Conservation (phyloP, 164 flowering plant genomes). For the Vitis labrusca region DNA sequence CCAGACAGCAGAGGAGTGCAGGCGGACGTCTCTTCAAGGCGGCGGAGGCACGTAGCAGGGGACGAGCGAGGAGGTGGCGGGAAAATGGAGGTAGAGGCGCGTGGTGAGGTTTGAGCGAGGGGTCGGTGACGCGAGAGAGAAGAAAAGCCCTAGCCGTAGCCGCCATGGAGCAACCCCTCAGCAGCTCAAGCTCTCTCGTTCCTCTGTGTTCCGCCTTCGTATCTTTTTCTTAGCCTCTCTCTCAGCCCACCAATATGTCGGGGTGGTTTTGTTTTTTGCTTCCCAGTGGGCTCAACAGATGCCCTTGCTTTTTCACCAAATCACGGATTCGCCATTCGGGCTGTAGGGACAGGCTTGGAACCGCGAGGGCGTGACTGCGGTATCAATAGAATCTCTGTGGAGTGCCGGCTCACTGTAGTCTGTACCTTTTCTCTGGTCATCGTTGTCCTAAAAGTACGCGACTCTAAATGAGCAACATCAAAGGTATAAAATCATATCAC, state of each 20-base stretch:
- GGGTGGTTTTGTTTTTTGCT: background rate
- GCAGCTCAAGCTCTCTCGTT: conserved; percentile 5
- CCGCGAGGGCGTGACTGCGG: too few species aligned
- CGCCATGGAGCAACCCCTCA: conserved; percentile 22
- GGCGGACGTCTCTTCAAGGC: background rate
- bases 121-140: conserved; percentile 32
- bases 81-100: conserved; percentile 14
- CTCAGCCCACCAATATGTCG: conserved; percentile 1
- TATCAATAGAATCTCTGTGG: too few species aligned
- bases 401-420: too few species aligned
- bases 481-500: too few species aligned
- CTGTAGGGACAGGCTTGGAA: background rate
- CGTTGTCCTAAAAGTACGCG: too few species aligned
- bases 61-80: conserved; percentile 14
- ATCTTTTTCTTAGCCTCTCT: conserved; percentile 2
- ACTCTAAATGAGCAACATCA: too few species aligned
- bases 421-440: too few species aligned
- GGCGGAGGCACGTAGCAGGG: conserved; percentile 4
- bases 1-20: conserved; percentile 43
- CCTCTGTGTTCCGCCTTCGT: background rate
- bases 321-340: conserved; percentile 16
- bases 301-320: background rate
- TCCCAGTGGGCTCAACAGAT: background rate
- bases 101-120: conserved; percentile 20
- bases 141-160: conserved; percentile 38